Conservation (phyloP, 202 grass and related monocot genomes). For the Digitaria exilis region DNA sequence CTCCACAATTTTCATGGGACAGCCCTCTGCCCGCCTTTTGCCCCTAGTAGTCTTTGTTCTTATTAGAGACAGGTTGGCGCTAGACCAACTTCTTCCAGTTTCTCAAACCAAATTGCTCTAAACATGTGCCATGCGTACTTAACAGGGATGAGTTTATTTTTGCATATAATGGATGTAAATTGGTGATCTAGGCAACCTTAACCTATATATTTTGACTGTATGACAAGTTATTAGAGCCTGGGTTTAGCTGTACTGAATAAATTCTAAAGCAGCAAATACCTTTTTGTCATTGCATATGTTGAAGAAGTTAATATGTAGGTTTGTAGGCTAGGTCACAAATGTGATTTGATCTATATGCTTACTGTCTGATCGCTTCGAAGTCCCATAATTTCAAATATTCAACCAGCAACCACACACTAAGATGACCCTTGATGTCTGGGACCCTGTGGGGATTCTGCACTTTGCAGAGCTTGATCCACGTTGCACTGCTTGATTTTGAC, state of each 20-base stretch:
- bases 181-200: neutral
- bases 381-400: too few relatives aligned
- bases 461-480: too few relatives aligned
- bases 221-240: neutral
- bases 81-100: neutral
- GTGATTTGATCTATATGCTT: neutral
- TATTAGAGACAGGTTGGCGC: neutral
- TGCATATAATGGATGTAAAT: neutral
- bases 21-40: neutral
- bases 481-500: neutral
- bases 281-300: constrained; percentile 13
- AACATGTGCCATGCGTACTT: neutral
- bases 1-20: neutral
- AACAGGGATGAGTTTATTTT: neutral
- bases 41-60: neutral
- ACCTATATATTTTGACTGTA: neutral
- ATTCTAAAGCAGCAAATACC: neutral
- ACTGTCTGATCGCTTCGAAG: too few relatives aligned
- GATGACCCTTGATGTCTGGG: too few relatives aligned
- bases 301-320: neutral
- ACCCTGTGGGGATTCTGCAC: too few relatives aligned
- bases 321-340: neutral
- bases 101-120: neutral
- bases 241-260: neutral
- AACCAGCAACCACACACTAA: too few relatives aligned